Base-by-base conservation (phyloP, 495 filamentous ascomycete genomes). In the Hypoxylon trugodes region DNA sequence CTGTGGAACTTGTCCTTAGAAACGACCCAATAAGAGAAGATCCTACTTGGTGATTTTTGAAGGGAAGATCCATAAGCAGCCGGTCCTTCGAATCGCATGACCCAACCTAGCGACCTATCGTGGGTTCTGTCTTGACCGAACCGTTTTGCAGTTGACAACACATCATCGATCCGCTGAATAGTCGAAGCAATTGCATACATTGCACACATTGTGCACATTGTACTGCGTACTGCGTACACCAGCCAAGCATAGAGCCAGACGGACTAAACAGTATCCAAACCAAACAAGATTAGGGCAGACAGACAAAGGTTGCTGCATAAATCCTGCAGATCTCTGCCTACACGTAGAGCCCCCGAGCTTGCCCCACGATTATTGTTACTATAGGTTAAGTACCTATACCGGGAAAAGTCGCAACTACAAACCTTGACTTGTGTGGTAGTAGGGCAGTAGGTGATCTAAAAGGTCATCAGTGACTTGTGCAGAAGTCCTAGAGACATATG, bases 91-190 rank as follows among this genome's bases (percentile, higher is more conserved):
- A 66, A 66, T 61, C 63, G 56, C 57, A 56, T 66, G 63, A 66
- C 50, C 63, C 18, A 24, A n/a, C 16, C 21, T 24, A 16, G 32
- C 63, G 16, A 47, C 63, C 63, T 66, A 66, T 66, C 63, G 45
- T 51, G 51, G 32, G 18, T 36, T 66, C 56, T 28, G 16, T 35
- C 26, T 53, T 66, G 63, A 66, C 63, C 63, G 63, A 66, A 66
- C 51, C 47, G 5, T 45, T 51, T 33, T 47, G 57, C 50, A 61
- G 51, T 48, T 45, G 46, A 66, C 63, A 66, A 61, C 63, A 33
- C 63, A 66, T 66, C 55, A 65, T 60, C 63, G 51, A 56, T 61
- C 63, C 38, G 51, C 38, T 50, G 43, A 30, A 65, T 41, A 50
- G 41, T 50, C 36, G 30, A 58, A 33, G n/a, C n/a, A n/a, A n/a